These are phyloP conservation scores for Ceratobasidium sp. DNA, from an alignment of 1,284 basidiomycete species.

Conservation along the genomic window DNA sequence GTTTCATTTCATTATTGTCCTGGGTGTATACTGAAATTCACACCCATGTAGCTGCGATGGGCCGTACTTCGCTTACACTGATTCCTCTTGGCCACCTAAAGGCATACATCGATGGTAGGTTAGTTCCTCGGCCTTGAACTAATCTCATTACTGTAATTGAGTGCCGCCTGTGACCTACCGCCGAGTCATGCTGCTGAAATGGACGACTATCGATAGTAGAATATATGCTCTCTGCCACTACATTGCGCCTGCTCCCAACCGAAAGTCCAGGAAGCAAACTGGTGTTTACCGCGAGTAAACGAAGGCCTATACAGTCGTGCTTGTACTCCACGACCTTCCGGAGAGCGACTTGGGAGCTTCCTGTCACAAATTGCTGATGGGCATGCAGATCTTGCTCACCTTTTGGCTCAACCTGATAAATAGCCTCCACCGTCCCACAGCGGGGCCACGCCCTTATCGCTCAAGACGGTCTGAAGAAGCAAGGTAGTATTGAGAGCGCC, in stretches of 20 bases:
- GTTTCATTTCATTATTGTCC: not conserved
- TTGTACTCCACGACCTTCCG: slow-evolving; percentile 21
- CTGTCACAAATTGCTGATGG: slow-evolving; percentile 16
- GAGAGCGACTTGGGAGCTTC: slow-evolving; percentile 23
- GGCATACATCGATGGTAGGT: slow-evolving; percentile 30
- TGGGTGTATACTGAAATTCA: not conserved
- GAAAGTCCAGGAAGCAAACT: slow-evolving; percentile 4
- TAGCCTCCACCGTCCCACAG: not conserved
- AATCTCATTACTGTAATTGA: too few relatives aligned
- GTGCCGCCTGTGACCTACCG: not conserved
- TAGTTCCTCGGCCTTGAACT: not conserved
- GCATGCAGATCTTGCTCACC: slow-evolving; percentile 8
- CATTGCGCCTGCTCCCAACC: not conserved
- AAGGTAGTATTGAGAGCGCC: slow-evolving; percentile 5
- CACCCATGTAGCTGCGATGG: slow-evolving; percentile 17
- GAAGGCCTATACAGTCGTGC: slow-evolving; percentile 11
- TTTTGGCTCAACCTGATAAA: slow-evolving; percentile 13
- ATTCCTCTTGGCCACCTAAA: slow-evolving; percentile 32
- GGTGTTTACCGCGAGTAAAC: slow-evolving; percentile 24
- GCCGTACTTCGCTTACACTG: not conserved
- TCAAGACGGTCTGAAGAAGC: slow-evolving; percentile 27
- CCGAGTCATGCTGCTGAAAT: slow-evolving; percentile 23
- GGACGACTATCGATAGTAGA: slow-evolving; percentile 2
- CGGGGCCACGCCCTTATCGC: slow-evolving; percentile 20
- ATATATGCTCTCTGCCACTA: not conserved